phyloP scores from a whole-genome alignment of 345 rosid species.

The Linum tenue region DNA sequence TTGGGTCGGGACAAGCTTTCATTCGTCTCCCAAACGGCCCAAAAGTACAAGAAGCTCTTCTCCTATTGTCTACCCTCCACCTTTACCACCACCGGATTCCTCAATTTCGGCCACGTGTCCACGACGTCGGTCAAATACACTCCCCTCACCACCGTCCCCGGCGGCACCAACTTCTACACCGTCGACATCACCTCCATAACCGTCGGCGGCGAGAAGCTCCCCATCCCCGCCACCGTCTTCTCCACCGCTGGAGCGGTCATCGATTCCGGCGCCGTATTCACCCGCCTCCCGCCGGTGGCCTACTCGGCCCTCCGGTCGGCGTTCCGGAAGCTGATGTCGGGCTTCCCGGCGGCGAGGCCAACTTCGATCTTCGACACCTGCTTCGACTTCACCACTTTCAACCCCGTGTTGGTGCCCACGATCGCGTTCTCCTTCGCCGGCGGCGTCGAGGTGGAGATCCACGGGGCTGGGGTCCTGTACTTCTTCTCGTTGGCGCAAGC shows the following conservation, averaged over 20 bases:
- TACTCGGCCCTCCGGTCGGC: conserved; percentile 1
- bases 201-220: not conserved
- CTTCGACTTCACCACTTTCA: conserved; percentile 15
- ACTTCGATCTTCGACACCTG: conserved; percentile 21
- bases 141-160: conserved; percentile 12
- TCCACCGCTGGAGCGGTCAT: not conserved
- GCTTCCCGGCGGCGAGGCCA: conserved; percentile 9
- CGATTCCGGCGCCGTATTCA: no score
- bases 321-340: conserved; percentile 14
- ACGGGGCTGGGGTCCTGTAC: not conserved
- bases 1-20: conserved; percentile 11
- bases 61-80: conserved; percentile 26
- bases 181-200: conserved; percentile 12
- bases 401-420: not conserved
- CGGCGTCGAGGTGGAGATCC: not conserved
- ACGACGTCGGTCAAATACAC: conserved; percentile 12
- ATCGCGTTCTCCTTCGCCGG: conserved; percentile 12
- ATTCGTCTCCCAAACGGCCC: conserved; percentile 17
- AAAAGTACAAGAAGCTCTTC: conserved; percentile 18
- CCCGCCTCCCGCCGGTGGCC: not conserved
- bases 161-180: conserved; percentile 15
- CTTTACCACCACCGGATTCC: conserved; percentile 23
- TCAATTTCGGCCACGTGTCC: conserved; percentile 13
- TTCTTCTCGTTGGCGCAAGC: not conserved
- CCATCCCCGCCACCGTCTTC: not conserved